phyloP scores from a whole-genome alignment of 179 eudicot genomes.

The Actinidia arguta region DNA sequence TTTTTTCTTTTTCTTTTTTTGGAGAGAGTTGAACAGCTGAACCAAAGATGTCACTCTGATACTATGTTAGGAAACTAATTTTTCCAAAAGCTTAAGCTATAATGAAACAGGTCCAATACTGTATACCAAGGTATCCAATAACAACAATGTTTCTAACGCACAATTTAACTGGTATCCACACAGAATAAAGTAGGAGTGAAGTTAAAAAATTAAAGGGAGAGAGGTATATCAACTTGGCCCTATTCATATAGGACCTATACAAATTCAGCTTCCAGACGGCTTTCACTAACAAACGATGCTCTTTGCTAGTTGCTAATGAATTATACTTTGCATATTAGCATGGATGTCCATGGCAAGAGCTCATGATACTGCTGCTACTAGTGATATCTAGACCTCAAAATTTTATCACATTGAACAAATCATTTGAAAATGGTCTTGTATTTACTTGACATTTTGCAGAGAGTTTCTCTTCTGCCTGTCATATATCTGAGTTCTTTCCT shows the following conservation, averaged over 20 bases:
- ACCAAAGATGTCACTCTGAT: no score
- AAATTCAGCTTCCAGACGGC: no score
- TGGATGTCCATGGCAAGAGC: neutral
- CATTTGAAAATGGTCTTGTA: neutral
- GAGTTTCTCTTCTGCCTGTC: neutral
- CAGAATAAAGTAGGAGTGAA: neutral
- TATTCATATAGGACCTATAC: neutral
- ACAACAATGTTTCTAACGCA: neutral
- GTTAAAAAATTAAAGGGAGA: neutral
- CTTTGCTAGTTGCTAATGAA: neutral
- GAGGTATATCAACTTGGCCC: neutral
- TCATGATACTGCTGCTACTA: neutral
- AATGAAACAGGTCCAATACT: no score
- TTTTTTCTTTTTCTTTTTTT: no score
- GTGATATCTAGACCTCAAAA: neutral
- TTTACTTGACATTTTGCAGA: neutral
- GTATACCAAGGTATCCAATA: no score
- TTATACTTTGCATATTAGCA: neutral
- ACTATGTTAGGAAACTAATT: no score
- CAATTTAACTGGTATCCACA: neutral
- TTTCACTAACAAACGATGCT: no score
- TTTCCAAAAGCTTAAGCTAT: no score
- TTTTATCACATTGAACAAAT: neutral
- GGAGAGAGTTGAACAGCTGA: no score
- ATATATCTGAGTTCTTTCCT: neutral